A percentile compares a stretch with the other conserved stretches of the same genome.
Conservation (phyloP, 1,139 yeast species). For the Protomyces pachydermus region DNA sequence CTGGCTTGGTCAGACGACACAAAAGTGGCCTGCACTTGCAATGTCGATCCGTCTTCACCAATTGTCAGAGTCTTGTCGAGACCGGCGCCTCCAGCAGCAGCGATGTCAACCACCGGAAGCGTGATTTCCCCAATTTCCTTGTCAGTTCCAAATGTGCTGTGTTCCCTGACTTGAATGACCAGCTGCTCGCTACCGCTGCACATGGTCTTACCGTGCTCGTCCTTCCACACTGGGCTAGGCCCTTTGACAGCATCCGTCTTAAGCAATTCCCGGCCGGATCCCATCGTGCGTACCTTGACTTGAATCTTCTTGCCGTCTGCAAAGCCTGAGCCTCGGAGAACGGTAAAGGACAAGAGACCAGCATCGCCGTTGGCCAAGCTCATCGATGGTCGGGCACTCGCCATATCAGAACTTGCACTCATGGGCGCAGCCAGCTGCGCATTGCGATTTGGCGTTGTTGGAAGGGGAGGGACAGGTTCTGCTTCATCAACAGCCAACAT, state of each 20-base stretch:
- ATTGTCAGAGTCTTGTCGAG: background rate
- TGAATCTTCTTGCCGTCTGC: slow-evolving; percentile 36
- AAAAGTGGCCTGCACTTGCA: background rate
- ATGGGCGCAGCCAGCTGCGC: slow-evolving; percentile 4
- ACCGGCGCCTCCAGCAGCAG: background rate
- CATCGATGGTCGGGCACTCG: background rate
- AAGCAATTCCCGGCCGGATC: slow-evolving; percentile 50
- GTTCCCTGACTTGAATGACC: slow-evolving; percentile 41
- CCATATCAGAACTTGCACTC: background rate
- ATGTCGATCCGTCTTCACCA: background rate
- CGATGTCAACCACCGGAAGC: slow-evolving; percentile 32
- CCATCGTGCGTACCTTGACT: slow-evolving; percentile 36
- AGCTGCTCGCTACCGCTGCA: background rate
- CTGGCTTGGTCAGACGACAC: background rate
- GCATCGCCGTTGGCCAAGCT: slow-evolving; percentile 22
- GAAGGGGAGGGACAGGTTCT: background rate
- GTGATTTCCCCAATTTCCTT: slow-evolving; percentile 56
- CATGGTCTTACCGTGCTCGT: slow-evolving; percentile 39
- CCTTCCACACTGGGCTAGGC: slow-evolving; percentile 55
- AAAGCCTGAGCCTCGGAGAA: slow-evolving; percentile 37
- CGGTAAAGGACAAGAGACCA: background rate
- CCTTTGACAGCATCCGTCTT: slow-evolving; percentile 61
- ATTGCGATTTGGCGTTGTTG: slow-evolving; percentile 28
- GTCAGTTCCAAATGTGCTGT: slow-evolving; percentile 70
- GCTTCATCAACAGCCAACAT: slow-evolving; percentile 32